Base-by-base conservation (phyloP, 768 basidiomycete genomes). In the Mycena epipterygia region DNA sequence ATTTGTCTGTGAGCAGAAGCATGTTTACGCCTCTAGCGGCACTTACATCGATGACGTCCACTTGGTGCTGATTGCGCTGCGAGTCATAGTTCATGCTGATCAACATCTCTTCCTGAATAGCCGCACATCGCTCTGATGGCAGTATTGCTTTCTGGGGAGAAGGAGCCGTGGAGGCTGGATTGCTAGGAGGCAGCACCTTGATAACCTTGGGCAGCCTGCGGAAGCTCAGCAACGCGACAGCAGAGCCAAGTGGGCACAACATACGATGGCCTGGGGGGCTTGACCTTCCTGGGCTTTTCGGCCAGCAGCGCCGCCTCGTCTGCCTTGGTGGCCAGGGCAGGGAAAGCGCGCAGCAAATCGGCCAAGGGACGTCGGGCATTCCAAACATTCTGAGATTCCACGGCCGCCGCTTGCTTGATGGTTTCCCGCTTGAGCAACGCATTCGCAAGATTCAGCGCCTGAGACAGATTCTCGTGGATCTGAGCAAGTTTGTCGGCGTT, bases 401-500 rank as follows among this genome's bases (percentile, higher is more conserved):
- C 80, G 9, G 87, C 82, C n/a, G 83, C 76, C 17, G 93, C 91
- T 67, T 89, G 88, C 85, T 98, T 98, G 60, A 90, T 65, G 12
- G 79, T 87, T 81, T 99, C 97, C 17, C 98, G 91, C 12, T 83
- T 80, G 8, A 94, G 80, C 3, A 96, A 84, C 39, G 86, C 82
- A 70, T 86, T 87, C 17, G 95, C 93, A 5, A 99, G 85, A 41
- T 95, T 90, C 2, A 93, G 83, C 0, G 94, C 90, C 53, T 87
- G 89, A 2, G 86, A 79, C 6, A 99, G 84, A 80, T 99, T 96
- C 33, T 81, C 78, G 72, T 95, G 91, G 19, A 99, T 84, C 23
- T 95, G 93, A 6, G 90, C 81, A 73, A 99, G 89, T 74, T 95
- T 95, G 76, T 99, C 97, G 17, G 96, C 21, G 92, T 95, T 1